phyloP scores from a whole-genome alignment of 768 basidiomycete species.

The Fomitopsis pulvina region DNA sequence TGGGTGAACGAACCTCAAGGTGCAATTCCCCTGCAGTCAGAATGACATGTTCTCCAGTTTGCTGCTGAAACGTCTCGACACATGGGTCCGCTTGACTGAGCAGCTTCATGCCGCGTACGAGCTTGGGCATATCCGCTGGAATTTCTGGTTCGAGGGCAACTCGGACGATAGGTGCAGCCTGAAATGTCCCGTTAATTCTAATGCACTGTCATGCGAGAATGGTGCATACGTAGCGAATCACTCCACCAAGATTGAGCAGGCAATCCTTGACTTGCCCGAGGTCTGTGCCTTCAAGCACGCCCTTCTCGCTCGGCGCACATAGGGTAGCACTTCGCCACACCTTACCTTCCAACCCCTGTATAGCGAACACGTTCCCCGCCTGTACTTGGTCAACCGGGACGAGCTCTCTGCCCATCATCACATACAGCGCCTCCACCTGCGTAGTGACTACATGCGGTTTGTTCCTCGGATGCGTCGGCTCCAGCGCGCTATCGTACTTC shows the following conservation, averaged over 20 bases:
- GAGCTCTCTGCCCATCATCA: constrained; percentile 98
- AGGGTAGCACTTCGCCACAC: constrained; percentile 90
- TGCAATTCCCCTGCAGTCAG: constrained; percentile 94
- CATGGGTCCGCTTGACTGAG: constrained; percentile 95
- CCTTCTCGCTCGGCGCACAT: constrained; percentile 54
- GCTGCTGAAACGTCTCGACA: constrained; percentile 94
- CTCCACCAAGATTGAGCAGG: constrained; percentile 76
- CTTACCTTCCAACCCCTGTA: constrained; percentile 82
- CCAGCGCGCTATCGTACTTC: constrained; percentile 67
- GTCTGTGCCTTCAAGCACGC: constrained; percentile 29
- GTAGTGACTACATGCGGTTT: constrained; percentile 51
- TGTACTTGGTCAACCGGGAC: constrained; percentile 73
- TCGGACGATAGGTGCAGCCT: constrained; percentile 89
- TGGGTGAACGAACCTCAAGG: constrained; percentile 59
- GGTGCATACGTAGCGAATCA: constrained; percentile 51
- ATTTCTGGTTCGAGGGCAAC: constrained; percentile 85
- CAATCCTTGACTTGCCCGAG: constrained; percentile 36
- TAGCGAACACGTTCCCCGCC: constrained; percentile 93
- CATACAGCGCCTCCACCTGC: constrained; percentile 73
- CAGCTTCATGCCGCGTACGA: constrained; percentile 80
- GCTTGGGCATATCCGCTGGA: constrained; percentile 83
- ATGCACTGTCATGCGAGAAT: not conserved
- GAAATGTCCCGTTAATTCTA: constrained; percentile 1
- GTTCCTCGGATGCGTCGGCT: constrained; percentile 64
- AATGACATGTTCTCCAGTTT: constrained; percentile 96